phyloP scores from a whole-genome alignment of 192 early-diverging fungal genomes.

The Coemansia sp. region DNA sequence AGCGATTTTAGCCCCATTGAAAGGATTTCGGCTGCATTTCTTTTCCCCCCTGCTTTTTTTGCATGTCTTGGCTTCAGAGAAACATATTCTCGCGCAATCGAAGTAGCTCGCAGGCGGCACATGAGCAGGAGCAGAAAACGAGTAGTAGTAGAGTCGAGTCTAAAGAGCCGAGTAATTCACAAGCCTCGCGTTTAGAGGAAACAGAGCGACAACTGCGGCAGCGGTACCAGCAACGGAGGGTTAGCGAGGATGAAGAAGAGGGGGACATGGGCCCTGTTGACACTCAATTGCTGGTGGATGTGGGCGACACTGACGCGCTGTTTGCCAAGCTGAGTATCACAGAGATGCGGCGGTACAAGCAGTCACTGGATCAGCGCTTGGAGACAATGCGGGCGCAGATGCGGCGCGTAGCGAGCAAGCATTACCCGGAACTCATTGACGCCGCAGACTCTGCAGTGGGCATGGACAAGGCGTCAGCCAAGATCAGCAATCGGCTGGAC shows the following conservation, averaged over 20 bases:
- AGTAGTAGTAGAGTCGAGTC: neutral
- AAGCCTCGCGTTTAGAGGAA: neutral
- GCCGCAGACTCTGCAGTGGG: conserved; percentile 40
- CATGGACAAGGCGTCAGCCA: conserved; percentile 31
- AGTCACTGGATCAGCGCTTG: conserved; percentile 23
- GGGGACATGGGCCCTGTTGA: neutral
- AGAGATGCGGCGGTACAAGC: conserved; percentile 36
- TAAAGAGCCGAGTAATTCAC: no score
- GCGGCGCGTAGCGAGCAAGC: conserved; percentile 25
- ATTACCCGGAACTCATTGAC: conserved; percentile 44
- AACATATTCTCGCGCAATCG: conserved; percentile 15
- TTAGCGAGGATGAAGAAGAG: no score
- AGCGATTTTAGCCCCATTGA: no score
- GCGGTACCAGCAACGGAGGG: neutral
- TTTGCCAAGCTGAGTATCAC: conserved; percentile 29
- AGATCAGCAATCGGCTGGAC: conserved; percentile 13
- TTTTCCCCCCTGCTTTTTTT: no score
- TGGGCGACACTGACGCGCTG: conserved; percentile 14
- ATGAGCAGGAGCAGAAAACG: neutral
- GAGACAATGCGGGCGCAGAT: conserved; percentile 29
- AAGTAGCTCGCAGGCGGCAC: conserved; percentile 8
- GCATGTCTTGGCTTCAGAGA: conserved; percentile 29
- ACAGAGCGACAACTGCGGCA: neutral
- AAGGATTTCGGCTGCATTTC: no score
- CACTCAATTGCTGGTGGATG: neutral